A percentile compares a stretch with the other conserved stretches of the same genome.
Evolutionary conservation across 1,284 basidiomycete species (phyloP).

Genomic region (Rhodotorula sp.): DNA sequence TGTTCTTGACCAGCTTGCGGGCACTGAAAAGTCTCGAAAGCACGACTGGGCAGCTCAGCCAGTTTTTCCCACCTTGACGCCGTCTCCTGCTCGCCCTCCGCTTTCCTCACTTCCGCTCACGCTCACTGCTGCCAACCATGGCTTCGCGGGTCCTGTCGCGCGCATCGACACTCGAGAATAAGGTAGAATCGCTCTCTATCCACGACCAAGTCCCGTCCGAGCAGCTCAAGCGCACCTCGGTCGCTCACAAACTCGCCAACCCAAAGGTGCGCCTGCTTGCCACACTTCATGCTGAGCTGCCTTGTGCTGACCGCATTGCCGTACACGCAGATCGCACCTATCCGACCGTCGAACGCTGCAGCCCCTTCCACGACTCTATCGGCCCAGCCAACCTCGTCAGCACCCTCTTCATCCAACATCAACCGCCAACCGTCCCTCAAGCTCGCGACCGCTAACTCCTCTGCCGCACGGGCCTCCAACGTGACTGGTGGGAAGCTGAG

Average conservation of each 20-base stretch:
- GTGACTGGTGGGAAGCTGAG: not conserved
- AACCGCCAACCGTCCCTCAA: slow-evolving; percentile 33
- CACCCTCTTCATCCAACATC: slow-evolving; percentile 34
- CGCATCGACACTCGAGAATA: slow-evolving; percentile 33
- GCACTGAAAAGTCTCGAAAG: not conserved
- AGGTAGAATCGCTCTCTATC: slow-evolving; percentile 25
- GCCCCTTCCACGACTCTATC: not conserved
- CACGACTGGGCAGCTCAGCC: too few species aligned
- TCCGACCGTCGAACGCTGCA: slow-evolving; percentile 14
- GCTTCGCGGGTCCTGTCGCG: slow-evolving; percentile 27
- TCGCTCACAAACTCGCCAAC: slow-evolving; percentile 3
- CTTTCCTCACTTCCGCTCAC: not conserved
- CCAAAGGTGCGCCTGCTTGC: not conserved
- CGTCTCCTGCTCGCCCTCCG: not conserved
- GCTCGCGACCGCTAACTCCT: slow-evolving; percentile 9
- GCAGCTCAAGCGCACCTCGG: slow-evolving; percentile 2
- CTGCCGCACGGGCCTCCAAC: not conserved
- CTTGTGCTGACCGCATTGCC: not conserved
- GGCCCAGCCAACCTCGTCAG: not conserved
- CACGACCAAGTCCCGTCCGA: slow-evolving; percentile 7
- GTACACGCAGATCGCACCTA: slow-evolving; percentile 17
- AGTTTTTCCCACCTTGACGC: not conserved
- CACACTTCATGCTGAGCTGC: rapidly evolving
- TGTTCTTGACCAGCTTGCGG: not conserved
- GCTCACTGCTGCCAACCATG: slow-evolving; percentile 4